Conservation (phyloP, 352 stramenopile species). For the Phytopythium boreale region DNA sequence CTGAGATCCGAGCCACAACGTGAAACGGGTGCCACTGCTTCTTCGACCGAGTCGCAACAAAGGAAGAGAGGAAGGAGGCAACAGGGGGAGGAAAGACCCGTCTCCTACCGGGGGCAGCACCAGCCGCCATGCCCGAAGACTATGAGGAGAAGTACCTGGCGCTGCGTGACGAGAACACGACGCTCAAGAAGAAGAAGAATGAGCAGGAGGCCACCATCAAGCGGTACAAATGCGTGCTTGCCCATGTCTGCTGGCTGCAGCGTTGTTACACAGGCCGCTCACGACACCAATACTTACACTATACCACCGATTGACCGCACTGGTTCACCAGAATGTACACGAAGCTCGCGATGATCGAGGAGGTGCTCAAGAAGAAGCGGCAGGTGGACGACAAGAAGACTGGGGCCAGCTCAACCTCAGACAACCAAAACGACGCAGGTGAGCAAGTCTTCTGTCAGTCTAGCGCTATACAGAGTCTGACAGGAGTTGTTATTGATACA, state of each 20-base stretch:
- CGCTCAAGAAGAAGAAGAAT: conserved; percentile 91
- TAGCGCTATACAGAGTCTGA: too few species aligned
- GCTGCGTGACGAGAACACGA: conserved; percentile 80
- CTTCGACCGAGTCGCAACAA: not conserved
- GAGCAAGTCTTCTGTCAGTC: not conserved
- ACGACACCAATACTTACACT: not conserved
- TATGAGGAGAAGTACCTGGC: conserved; percentile 86
- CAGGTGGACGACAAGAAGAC: conserved; percentile 25
- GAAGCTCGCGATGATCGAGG: conserved; percentile 87
- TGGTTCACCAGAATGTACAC: conserved; percentile 71
- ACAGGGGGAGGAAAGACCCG: not conserved
- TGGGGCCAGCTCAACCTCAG: not conserved
- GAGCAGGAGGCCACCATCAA: conserved; percentile 90
- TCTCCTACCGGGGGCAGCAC: not conserved
- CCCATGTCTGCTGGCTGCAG: not conserved
- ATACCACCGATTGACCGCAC: not conserved
- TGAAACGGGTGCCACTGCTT: not conserved
- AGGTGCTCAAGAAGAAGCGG: conserved; percentile 77
- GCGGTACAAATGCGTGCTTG: conserved; percentile 22
- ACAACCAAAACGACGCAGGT: conserved; percentile 64
- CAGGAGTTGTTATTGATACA: not conserved
- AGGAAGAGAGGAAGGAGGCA: not conserved
- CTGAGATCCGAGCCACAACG: not conserved
- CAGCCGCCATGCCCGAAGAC: conserved; percentile 40
- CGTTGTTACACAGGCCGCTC: not conserved